phyloP scores from a whole-genome alignment of 305 asterid genomes.

The Plantago lanceolata region DNA sequence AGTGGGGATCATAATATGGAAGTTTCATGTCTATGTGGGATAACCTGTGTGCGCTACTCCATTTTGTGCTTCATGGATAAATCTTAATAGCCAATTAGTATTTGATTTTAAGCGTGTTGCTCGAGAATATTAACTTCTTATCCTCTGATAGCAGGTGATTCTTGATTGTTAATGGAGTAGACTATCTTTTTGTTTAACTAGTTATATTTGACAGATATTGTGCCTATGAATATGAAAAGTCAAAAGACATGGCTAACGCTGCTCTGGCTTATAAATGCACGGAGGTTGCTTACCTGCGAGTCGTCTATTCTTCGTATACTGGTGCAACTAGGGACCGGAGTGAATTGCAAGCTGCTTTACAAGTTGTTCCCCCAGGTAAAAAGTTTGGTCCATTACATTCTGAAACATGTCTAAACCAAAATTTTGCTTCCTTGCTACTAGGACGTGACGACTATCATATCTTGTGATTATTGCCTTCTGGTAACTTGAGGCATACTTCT shows the following conservation, averaged over 20 bases:
- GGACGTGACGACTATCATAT: no score
- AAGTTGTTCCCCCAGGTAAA: constrained; percentile 72
- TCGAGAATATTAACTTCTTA: constrained; percentile 10
- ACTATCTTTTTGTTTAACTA: constrained; percentile 26
- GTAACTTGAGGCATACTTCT: no score
- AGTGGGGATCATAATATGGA: no score
- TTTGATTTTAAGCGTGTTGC: constrained; percentile 5
- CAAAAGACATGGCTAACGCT: constrained; percentile 86
- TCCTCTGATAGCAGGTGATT: constrained; percentile 9
- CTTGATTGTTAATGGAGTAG: constrained; percentile 20
- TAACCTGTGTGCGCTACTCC: constrained; percentile 5
- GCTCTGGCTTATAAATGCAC: constrained; percentile 92
- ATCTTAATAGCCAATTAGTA: background rate
- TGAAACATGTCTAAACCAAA: no score
- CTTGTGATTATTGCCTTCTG: no score
- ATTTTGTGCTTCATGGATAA: background rate
- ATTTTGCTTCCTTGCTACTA: no score
- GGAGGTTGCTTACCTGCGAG: constrained; percentile 89
- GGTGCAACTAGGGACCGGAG: constrained; percentile 60
- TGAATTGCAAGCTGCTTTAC: constrained; percentile 67
- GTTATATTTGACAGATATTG: constrained; percentile 57
- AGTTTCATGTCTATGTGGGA: background rate
- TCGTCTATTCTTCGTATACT: constrained; percentile 63
- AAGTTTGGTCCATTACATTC: constrained; percentile 2
- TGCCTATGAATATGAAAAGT: constrained; percentile 85